phyloP scores from a whole-genome alignment of 2,329 filamentous ascomycete genomes.

The Huntiella abstrusa region DNA sequence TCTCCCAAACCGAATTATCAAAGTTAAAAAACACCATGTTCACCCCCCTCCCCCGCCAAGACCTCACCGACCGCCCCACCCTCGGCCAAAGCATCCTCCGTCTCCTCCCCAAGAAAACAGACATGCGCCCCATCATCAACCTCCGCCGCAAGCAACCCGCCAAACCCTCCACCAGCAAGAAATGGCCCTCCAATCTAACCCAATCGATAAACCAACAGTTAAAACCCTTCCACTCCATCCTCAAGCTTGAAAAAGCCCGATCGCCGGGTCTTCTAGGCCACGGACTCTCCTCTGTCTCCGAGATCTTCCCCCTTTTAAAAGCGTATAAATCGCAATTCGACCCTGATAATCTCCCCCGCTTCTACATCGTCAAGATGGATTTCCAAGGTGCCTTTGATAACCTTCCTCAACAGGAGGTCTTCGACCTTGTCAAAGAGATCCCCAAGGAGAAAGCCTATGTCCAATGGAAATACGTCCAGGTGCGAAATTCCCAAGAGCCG shows the following conservation, averaged over 20 bases:
- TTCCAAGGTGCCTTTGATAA: constrained; percentile 88
- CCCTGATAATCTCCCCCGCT: constrained; percentile 25
- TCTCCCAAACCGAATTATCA: constrained; percentile 55
- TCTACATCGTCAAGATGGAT: constrained; percentile 88
- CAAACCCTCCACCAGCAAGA: no score
- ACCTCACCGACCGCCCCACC: constrained; percentile 39
- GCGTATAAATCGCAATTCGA: constrained; percentile 33
- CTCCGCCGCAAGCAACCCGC: constrained; percentile 41
- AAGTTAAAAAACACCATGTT: constrained; percentile 55
- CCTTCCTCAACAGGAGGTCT: constrained; percentile 62
- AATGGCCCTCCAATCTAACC: no score
- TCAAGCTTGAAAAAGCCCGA: constrained; percentile 52
- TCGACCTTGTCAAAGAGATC: constrained; percentile 44
- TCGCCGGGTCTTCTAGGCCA: constrained; percentile 50
- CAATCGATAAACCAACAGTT: constrained; percentile 34
- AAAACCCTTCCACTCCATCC: constrained; percentile 52
- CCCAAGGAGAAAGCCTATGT: constrained; percentile 43
- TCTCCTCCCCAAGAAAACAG: constrained; percentile 60
- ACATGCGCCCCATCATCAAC: constrained; percentile 75
- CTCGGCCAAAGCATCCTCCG: constrained; percentile 60
- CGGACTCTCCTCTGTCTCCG: constrained; percentile 61
- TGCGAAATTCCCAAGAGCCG: constrained; percentile 27
- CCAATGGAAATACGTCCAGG: constrained; percentile 55
- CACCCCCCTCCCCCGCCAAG: constrained; percentile 47
- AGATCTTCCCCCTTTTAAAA: constrained; percentile 58